phyloP scores from a whole-genome alignment of 495 filamentous ascomycete genomes.

The Recurvomyces mirabilis region DNA sequence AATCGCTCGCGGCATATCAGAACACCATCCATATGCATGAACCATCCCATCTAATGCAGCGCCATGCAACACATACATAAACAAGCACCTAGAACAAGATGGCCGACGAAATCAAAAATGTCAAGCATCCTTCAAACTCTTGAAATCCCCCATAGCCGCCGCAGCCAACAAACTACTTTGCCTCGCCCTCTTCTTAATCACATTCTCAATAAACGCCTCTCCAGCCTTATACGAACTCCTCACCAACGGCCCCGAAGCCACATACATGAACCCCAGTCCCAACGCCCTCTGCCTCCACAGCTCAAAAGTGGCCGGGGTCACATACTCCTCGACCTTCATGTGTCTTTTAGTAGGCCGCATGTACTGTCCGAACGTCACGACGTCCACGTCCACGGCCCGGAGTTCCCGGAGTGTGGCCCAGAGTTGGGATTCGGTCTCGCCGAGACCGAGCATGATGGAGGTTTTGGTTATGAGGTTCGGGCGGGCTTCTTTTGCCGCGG shows the following conservation, averaged over 20 bases:
- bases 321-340: constrained; percentile 89
- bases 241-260: constrained; percentile 84
- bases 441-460: constrained; percentile 89
- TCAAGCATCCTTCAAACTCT: constrained; percentile 8
- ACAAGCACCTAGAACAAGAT: no score
- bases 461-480: constrained; percentile 88
- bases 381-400: constrained; percentile 68
- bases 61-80: no score
- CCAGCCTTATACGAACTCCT: constrained; percentile 94
- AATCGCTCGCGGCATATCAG: no score
- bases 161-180: constrained; percentile 29
- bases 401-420: constrained; percentile 71
- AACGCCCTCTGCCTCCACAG: constrained; percentile 80
- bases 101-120: no score
- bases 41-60: no score
- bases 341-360: constrained; percentile 98
- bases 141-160: constrained; percentile 15
- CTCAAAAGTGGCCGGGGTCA: constrained; percentile 83
- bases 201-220: constrained; percentile 97
- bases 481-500: constrained; percentile 65
- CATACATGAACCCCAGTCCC: constrained; percentile 94
- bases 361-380: constrained; percentile 97
- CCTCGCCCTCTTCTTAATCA: constrained; percentile 71
- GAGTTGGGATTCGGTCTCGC: constrained; percentile 84
- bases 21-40: no score